Base-by-base conservation (phyloP, 192 early-diverging fungal genomes). In the Coemansia sp. region DNA sequence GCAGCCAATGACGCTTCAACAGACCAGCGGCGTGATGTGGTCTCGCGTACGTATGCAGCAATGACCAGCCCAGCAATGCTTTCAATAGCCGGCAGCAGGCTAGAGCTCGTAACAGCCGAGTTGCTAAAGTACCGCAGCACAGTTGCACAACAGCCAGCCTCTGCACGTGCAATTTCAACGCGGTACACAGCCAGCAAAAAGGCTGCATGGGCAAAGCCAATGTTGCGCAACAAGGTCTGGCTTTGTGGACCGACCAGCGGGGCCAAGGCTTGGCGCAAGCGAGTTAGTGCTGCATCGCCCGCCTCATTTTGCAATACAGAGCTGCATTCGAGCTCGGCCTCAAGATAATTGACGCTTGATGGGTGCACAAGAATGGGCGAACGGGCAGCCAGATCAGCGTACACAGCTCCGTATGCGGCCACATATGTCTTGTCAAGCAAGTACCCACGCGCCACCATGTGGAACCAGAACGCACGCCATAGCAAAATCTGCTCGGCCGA, bases 401-500 rank as follows among this genome's bases (percentile, higher is more conserved):
- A 82, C 1, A 89, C 79, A 3, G 74, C 71, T 61, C 85, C 74
- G 88, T 93, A 96, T 20, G 91, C 90, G 15, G 78, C 82, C 22
- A 88, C 84, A 85, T 93, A 95, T 11, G 83, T 72, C 1, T 88
- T 84, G 31, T 91, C 86, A 9, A 87, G 83, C 31, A 89, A 80
- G 55, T 93, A 88, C 1, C 94, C 89, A 69, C 86, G 88, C 11
- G 90, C 70, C 3, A 93, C 88, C 56, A 90, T 83, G 55, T 92
- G 89, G 64, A 98, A 88, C 97, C 97, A 99, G 37, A 93, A 85
- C 71, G 93, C 93, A 49, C 95, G 85, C 81, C 95, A 95, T 23
- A 90, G 62, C 28, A 82, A 69, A 3, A 87, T 83, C 17, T 87
- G 79, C 60, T 92, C 91, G 3, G 83, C 78, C 23, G 83, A 79